phyloP scores from a whole-genome alignment of 2,329 filamentous ascomycete genomes.

The Diaporthe batatas region DNA sequence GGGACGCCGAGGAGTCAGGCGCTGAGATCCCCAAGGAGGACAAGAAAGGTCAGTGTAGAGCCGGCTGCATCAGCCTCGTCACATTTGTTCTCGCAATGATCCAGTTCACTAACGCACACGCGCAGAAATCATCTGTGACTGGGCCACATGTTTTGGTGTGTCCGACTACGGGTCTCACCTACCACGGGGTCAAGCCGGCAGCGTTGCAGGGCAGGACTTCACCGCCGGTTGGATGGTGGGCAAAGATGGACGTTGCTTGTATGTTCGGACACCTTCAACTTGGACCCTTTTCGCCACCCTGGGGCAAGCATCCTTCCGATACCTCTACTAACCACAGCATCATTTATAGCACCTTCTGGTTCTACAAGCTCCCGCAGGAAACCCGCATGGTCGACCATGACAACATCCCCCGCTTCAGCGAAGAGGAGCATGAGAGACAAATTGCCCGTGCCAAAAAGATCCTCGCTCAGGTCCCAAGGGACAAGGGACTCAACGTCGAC shows the following conservation, averaged over 20 bases:
- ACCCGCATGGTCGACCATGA: slow-evolving; percentile 21
- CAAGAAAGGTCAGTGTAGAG: slow-evolving; percentile 16
- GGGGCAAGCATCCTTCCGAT: no score
- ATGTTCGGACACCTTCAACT: not conserved
- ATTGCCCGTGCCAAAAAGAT: not conserved
- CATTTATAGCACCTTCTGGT: slow-evolving; percentile 2
- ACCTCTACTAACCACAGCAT: not conserved
- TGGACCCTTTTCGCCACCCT: rapidly evolving
- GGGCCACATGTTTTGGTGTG: slow-evolving; percentile 19
- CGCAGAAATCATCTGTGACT: slow-evolving; percentile 6
- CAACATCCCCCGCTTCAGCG: slow-evolving; percentile 40
- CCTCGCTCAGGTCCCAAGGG: slow-evolving; percentile 17
- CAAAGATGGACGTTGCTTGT: slow-evolving; percentile 18
- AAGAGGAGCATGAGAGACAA: slow-evolving; percentile 34
- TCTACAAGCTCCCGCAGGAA: not conserved
- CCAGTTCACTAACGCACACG: not conserved
- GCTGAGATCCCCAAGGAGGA: slow-evolving; percentile 4
- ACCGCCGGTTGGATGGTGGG: slow-evolving; percentile 12
- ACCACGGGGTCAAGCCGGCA: slow-evolving; percentile 2
- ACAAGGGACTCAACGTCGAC: slow-evolving; percentile 37
- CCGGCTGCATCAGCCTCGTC: slow-evolving; percentile 39
- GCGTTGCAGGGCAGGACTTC: not conserved
- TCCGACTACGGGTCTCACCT: slow-evolving; percentile 12
- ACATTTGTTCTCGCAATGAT: not conserved
- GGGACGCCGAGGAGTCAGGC: not conserved